Evolutionary conservation across 768 basidiomycete genomes (phyloP).

Genomic region (Scleroderma bovista): DNA sequence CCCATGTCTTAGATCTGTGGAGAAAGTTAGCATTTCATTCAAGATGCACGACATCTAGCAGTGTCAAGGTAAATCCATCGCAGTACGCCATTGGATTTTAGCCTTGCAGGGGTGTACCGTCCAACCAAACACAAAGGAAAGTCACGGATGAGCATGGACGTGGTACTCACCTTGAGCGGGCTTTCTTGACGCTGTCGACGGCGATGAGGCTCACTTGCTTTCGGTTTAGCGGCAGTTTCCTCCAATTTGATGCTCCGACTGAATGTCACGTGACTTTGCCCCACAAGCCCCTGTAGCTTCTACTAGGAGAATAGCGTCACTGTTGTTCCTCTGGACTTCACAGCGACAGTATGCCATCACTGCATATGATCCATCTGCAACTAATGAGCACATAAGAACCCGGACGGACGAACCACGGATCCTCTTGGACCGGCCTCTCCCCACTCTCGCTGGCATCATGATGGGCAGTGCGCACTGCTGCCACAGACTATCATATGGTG

Average conservation of each 20-base stretch:
- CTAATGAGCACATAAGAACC: too few relatives aligned
- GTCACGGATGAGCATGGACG: constrained; percentile 1
- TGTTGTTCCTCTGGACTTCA: too few relatives aligned
- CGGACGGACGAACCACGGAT: too few relatives aligned
- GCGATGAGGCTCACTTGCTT: constrained; percentile 9
- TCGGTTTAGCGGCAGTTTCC: constrained; percentile 20
- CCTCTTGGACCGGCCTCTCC: too few relatives aligned
- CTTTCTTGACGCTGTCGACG: constrained; percentile 25
- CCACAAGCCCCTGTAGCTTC: too few relatives aligned
- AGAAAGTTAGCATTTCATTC: constrained; percentile 10
- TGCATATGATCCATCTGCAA: too few relatives aligned
- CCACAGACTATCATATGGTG: too few relatives aligned
- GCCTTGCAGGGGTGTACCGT: not conserved
- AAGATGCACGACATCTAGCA: constrained; percentile 14
- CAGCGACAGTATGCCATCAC: too few relatives aligned
- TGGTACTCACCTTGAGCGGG: constrained; percentile 29
- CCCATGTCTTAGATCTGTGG: constrained; percentile 28
- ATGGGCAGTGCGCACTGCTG: too few relatives aligned
- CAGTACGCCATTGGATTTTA: constrained; percentile 1
- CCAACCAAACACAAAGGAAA: not conserved
- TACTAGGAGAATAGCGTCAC: too few relatives aligned
- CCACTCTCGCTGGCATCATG: too few relatives aligned
- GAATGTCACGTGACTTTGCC: not conserved
- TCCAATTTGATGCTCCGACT: constrained; percentile 25
- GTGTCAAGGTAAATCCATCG: constrained; percentile 18